A percentile compares a stretch with the other conserved stretches of the same genome.
These are phyloP conservation scores for Fusarium secorum DNA, from an alignment of 2,329 filamentous ascomycete species.

Conservation along the genomic window DNA sequence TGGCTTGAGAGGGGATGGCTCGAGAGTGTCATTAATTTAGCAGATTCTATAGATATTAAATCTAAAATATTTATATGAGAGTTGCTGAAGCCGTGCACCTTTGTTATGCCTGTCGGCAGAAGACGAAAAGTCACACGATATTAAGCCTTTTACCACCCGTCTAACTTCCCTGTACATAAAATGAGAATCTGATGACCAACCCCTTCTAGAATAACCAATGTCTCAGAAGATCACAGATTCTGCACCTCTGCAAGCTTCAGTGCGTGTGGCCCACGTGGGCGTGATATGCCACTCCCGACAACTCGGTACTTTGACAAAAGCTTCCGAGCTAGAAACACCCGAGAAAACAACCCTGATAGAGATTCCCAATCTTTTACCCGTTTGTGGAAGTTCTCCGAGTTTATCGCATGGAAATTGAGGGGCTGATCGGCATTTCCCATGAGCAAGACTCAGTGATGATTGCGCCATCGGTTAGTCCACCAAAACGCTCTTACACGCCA, in stretches of 20 bases:
- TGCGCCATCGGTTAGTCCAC: constrained; percentile 27
- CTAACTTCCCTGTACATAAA: too few species aligned
- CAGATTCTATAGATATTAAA: not conserved
- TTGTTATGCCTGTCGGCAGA: not conserved
- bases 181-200: not conserved
- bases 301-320: constrained; percentile 5
- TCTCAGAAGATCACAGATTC: not conserved
- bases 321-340: not conserved
- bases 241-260: too few species aligned
- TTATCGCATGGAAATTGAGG: not conserved
- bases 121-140: fast-evolving
- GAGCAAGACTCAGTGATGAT: constrained; percentile 30
- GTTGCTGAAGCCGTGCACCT: not conserved
- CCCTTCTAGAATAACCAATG: not conserved
- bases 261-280: not conserved
- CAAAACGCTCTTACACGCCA: not conserved
- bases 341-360: not conserved
- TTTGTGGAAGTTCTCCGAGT: not conserved
- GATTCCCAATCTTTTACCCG: not conserved
- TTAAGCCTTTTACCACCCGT: too few species aligned
- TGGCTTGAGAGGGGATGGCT: not conserved
- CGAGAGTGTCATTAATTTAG: fast-evolving
- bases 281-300: not conserved
- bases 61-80: not conserved
- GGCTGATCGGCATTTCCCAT: constrained; percentile 13